Conservation (phyloP, 1,284 basidiomycete species). For the Takashimella koratensis region DNA sequence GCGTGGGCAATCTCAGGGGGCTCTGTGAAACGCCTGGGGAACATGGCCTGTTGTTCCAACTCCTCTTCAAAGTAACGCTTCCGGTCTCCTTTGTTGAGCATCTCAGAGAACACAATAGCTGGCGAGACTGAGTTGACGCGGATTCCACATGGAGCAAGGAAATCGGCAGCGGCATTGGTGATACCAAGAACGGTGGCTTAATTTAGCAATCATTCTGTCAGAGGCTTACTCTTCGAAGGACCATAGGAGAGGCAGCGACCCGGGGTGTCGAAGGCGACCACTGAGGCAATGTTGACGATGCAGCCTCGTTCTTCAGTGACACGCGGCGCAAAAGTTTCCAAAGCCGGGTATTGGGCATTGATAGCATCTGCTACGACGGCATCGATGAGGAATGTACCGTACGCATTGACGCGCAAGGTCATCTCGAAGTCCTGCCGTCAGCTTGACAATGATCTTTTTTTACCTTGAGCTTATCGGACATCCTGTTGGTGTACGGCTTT, state of each 20-base stretch:
- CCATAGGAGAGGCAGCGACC: conserved; percentile 18
- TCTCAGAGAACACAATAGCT: conserved; percentile 18
- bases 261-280: conserved; percentile 11
- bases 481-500: conserved; percentile 1
- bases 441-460: no score
- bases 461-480: conserved; percentile 8
- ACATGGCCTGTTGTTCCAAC: conserved; percentile 16
- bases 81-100: conserved; percentile 5
- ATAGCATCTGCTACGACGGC: conserved; percentile 21
- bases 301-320: conserved; percentile 17
- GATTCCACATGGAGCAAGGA: conserved; percentile 17
- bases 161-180: conserved; percentile 5
- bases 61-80: conserved; percentile 11
- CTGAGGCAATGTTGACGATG: conserved; percentile 23
- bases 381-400: conserved; percentile 20
- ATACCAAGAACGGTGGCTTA: conserved; percentile 1
- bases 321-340: background rate
- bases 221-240: conserved; percentile 16
- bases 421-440: conserved; percentile 14
- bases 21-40: conserved; percentile 16
- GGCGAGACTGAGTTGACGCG: conserved; percentile 22
- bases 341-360: conserved; percentile 11
- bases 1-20: conserved; percentile 13
- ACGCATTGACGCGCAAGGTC: conserved; percentile 13
- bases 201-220: no score